These are phyloP conservation scores for Leptographium flavum DNA, from an alignment of 2,329 filamentous ascomycete genomes.

Conservation along the genomic window DNA sequence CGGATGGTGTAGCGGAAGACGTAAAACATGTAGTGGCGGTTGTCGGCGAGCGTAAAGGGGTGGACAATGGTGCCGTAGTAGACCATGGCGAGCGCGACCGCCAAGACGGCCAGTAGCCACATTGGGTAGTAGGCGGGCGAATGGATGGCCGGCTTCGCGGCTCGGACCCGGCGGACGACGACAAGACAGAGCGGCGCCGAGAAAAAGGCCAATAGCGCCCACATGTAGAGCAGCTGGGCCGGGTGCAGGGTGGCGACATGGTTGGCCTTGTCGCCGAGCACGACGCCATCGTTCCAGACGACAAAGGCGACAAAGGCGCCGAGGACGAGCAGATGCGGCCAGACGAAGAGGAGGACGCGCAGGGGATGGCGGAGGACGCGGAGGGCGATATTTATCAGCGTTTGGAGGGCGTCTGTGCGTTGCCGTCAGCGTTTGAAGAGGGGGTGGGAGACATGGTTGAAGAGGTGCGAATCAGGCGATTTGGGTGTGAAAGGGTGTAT, in stretches of 20 bases:
- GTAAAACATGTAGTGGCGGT: constrained; percentile 96
- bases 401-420: constrained; percentile 35
- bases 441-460: too few relatives aligned
- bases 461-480: constrained; percentile 3
- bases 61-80: constrained; percentile 86
- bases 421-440: too few relatives aligned
- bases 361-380: constrained; percentile 37
- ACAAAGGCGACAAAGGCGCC: constrained; percentile 61
- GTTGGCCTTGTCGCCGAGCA: constrained; percentile 89
- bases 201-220: constrained; percentile 82
- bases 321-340: constrained; percentile 50
- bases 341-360: constrained; percentile 31
- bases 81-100: constrained; percentile 35
- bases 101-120: constrained; percentile 21
- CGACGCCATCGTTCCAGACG: constrained; percentile 77
- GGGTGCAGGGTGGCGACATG: constrained; percentile 82
- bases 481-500: too few relatives aligned
- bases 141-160: too few relatives aligned
- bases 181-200: constrained; percentile 59
- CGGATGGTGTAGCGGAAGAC: constrained; percentile 75
- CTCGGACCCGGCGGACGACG: too few relatives aligned
- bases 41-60: constrained; percentile 91
- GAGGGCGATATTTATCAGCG: constrained; percentile 48
- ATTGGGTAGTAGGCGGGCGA: constrained; percentile 23
- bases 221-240: constrained; percentile 89